phyloP scores from a whole-genome alignment of 148 eudicot species.

The Rhododendron simsii region DNA sequence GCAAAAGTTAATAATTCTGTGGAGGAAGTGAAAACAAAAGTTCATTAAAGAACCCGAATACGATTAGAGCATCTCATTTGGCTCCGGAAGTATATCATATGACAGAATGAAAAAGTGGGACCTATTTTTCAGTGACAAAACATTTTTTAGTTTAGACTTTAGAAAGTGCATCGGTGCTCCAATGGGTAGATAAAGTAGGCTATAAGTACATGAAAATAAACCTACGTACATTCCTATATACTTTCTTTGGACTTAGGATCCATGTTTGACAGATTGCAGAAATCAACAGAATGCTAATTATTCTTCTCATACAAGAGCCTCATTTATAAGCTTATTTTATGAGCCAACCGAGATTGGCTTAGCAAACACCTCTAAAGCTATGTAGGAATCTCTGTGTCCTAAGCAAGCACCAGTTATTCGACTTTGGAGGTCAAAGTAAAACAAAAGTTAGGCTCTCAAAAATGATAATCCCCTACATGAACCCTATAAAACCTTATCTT shows the following conservation, averaged over 20 bases:
- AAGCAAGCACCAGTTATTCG: background rate
- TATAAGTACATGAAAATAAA: background rate
- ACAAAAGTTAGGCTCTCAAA: background rate
- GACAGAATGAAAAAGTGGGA: background rate
- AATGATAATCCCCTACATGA: background rate
- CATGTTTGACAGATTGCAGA: background rate
- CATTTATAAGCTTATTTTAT: background rate
- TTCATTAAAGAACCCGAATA: background rate
- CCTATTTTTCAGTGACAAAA: background rate
- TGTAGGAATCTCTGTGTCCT: background rate
- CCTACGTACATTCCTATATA: background rate
- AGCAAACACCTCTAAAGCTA: background rate
- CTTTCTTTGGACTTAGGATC: background rate
- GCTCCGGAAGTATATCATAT: background rate
- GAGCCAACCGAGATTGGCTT: background rate
- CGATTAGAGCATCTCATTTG: background rate
- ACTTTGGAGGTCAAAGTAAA: background rate
- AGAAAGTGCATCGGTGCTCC: background rate
- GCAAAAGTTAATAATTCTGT: background rate
- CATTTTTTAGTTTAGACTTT: background rate
- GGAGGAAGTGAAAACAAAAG: background rate
- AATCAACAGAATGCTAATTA: background rate
- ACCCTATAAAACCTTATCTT: background rate
- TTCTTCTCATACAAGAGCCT: background rate
- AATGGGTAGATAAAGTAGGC: background rate